These are phyloP conservation scores for Firmiana major DNA, from an alignment of 345 rosid genomes.

Conservation along the genomic window DNA sequence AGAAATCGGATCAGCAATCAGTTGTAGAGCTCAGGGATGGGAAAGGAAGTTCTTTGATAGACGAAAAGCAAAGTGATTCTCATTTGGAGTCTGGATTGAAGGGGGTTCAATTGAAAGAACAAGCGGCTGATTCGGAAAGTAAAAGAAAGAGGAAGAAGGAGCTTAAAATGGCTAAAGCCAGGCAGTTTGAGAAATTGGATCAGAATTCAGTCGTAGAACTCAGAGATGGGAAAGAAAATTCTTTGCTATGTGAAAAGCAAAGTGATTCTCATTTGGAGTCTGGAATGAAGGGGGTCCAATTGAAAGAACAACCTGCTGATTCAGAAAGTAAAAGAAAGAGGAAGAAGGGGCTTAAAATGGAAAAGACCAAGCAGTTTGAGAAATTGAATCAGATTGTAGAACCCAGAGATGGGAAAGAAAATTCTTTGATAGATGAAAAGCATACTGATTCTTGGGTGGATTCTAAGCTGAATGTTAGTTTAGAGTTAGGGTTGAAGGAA, in stretches of 20 bases:
- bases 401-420: background rate
- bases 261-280: background rate
- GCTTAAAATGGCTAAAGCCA: background rate
- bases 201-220: background rate
- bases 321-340: constrained; percentile 10
- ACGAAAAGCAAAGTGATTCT: background rate
- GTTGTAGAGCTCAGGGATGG: background rate
- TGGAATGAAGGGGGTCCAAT: background rate
- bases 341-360: background rate
- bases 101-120: constrained; percentile 9
- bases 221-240: background rate
- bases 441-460: background rate
- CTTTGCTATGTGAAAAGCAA: background rate
- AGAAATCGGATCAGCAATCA: background rate
- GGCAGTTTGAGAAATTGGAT: background rate
- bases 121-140: background rate
- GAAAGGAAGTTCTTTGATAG: background rate
- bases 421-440: background rate
- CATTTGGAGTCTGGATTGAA: background rate
- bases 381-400: background rate
- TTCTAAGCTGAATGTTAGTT: background rate
- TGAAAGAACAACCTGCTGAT: constrained; percentile 1
- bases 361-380: background rate
- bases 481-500: background rate
- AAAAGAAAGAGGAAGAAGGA: constrained; percentile 8